phyloP scores from a whole-genome alignment of 2,329 filamentous ascomycete species.

The Cryoendolithus antarcticus region DNA sequence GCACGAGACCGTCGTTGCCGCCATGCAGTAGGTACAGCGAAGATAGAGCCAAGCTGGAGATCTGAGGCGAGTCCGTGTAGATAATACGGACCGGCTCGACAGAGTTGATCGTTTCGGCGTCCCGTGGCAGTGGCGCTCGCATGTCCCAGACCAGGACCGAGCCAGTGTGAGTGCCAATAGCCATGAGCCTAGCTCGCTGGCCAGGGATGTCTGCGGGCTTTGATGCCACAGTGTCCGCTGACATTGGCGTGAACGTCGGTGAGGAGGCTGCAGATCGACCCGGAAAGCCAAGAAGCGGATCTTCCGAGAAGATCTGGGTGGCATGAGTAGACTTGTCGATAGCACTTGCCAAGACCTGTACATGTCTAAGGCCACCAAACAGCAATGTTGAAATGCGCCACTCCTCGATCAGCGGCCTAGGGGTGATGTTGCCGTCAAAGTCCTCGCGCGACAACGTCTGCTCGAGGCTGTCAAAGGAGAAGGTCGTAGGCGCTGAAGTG shows the following conservation, averaged over 20 bases:
- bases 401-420: conserved; percentile 37
- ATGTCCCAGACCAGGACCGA: conserved; percentile 76
- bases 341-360: conserved; percentile 56
- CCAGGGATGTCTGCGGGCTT: conserved; percentile 60
- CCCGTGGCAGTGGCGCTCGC: conserved; percentile 49
- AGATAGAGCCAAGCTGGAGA: conserved; percentile 71
- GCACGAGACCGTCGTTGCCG: conserved; percentile 86
- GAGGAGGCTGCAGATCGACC: conserved; percentile 42
- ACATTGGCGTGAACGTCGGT: conserved; percentile 41
- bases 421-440: conserved; percentile 16
- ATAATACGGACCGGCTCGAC: conserved; percentile 67
- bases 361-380: conserved; percentile 46
- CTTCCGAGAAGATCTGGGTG: conserved; percentile 60
- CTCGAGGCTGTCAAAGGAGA: conserved; percentile 15
- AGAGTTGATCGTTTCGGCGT: conserved; percentile 42
- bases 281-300: conserved; percentile 55
- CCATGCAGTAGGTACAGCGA: conserved; percentile 84
- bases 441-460: conserved; percentile 15
- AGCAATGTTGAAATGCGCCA: conserved; percentile 54
- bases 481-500: conserved; percentile 23
- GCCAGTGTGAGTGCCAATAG: conserved; percentile 67
- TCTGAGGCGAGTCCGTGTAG: conserved; percentile 77
- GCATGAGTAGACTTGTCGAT: conserved; percentile 67
- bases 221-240: conserved; percentile 30
- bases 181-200: conserved; percentile 67